phyloP scores from a whole-genome alignment of 129 eudicot species.

The Arctium lappa region DNA sequence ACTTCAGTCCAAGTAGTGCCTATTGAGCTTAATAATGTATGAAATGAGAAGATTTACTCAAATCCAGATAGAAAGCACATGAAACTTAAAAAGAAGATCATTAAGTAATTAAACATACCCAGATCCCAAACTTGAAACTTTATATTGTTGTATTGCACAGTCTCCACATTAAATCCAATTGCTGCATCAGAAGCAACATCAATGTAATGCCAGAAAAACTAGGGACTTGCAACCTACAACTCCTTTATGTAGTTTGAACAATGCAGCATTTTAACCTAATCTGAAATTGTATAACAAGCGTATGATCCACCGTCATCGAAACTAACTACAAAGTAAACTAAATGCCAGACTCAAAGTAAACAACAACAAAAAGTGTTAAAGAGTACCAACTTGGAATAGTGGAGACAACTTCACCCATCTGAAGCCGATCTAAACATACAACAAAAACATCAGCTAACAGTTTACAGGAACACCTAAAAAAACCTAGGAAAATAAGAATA shows the following conservation, averaged over 20 bases:
- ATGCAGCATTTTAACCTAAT: background rate
- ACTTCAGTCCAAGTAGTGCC: background rate
- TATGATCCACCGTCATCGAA: too few relatives aligned
- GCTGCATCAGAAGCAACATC: slow-evolving; percentile 55
- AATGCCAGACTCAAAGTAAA: background rate
- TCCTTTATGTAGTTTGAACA: background rate
- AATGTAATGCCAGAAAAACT: slow-evolving; percentile 1
- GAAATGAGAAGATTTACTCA: background rate
- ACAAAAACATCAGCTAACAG: background rate
- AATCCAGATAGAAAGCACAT: background rate
- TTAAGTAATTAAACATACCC: slow-evolving; percentile 47
- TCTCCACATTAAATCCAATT: slow-evolving; percentile 97
- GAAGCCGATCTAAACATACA: slow-evolving; percentile 84
- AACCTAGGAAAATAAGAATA: background rate
- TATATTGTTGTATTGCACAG: slow-evolving; percentile 78
- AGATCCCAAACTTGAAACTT: slow-evolving; percentile 65
- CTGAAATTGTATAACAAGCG: background rate
- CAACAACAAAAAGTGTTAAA: background rate
- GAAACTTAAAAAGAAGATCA: background rate
- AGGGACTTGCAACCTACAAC: background rate
- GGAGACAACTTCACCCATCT: slow-evolving; percentile 22
- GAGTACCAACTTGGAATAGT: slow-evolving; percentile 90
- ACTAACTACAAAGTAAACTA: too few relatives aligned
- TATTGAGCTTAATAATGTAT: background rate
- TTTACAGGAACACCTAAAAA: background rate